Conservation (phyloP, 208 protist species). For the Naegleria lovaniensis region DNA sequence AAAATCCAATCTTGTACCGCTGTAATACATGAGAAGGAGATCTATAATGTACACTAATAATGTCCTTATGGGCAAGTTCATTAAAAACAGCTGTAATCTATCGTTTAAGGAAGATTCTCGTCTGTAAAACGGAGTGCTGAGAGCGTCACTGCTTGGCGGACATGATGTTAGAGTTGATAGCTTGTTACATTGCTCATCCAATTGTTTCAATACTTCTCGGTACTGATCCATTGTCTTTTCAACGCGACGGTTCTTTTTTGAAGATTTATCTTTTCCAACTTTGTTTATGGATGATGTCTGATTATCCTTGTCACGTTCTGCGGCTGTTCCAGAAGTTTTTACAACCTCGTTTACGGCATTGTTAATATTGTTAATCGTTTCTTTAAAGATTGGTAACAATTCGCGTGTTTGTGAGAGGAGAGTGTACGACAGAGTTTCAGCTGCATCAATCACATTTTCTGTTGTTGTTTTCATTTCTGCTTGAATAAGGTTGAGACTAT, state of each 20-base stretch:
- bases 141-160: background rate
- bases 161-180: background rate
- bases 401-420: background rate
- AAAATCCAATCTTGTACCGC: background rate
- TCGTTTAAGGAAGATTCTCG: background rate
- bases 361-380: background rate
- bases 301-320: background rate
- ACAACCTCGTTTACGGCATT: background rate
- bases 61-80: background rate
- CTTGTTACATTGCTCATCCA: background rate
- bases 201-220: background rate
- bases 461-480: background rate
- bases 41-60: background rate
- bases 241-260: background rate
- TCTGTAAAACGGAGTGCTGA: background rate
- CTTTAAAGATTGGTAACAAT: background rate
- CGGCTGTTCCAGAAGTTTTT: background rate
- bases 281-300: background rate
- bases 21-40: background rate
- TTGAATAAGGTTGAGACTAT: background rate
- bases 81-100: background rate
- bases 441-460: background rate
- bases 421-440: background rate
- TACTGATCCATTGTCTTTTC: background rate
- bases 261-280: background rate